These are phyloP conservation scores for Paragyromitra xinjiangensis DNA, from an alignment of 495 filamentous ascomycete species.

Conservation along the genomic window DNA sequence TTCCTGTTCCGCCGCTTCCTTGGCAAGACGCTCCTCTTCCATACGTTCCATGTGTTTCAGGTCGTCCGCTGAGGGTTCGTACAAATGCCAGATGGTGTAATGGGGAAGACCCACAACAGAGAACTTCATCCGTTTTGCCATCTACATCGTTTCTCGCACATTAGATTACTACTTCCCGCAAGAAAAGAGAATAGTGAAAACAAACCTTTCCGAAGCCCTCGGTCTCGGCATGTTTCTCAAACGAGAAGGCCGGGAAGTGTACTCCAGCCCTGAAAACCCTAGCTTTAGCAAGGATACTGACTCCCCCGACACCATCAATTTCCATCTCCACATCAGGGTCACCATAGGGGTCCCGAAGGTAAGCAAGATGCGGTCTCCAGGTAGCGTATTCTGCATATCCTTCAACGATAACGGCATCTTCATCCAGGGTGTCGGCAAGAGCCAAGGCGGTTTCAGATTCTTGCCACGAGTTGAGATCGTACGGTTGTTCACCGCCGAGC, in stretches of 20 bases:
- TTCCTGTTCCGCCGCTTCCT: constrained; percentile 68
- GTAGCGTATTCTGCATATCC: constrained; percentile 99
- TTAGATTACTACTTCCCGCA: background rate
- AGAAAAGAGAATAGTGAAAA: background rate
- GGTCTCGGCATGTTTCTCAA: constrained; percentile 98
- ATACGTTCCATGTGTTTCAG: constrained; percentile 91
- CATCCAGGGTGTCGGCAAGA: constrained; percentile 92
- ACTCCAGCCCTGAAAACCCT: constrained; percentile 92
- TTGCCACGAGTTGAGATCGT: constrained; percentile 99
- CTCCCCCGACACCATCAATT: constrained; percentile 95
- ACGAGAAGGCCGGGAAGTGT: constrained; percentile 98
- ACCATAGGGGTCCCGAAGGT: constrained; percentile 95
- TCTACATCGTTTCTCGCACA: constrained; percentile 64
- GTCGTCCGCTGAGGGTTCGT: constrained; percentile 97
- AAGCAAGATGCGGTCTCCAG: constrained; percentile 96
- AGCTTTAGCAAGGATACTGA: constrained; percentile 96
- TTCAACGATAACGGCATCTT: constrained; percentile 99
- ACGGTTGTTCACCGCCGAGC: constrained; percentile 98
- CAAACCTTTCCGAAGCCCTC: constrained; percentile 97
- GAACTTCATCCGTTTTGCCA: constrained; percentile 94
- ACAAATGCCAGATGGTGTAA: constrained; percentile 99
- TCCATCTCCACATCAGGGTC: constrained; percentile 99
- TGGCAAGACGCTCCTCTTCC: constrained; percentile 71
- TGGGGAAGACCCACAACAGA: constrained; percentile 97
- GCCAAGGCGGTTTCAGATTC: constrained; percentile 96